These are phyloP conservation scores for Geotrichum bryndzae DNA, from an alignment of 1,139 yeast species.

Conservation along the genomic window DNA sequence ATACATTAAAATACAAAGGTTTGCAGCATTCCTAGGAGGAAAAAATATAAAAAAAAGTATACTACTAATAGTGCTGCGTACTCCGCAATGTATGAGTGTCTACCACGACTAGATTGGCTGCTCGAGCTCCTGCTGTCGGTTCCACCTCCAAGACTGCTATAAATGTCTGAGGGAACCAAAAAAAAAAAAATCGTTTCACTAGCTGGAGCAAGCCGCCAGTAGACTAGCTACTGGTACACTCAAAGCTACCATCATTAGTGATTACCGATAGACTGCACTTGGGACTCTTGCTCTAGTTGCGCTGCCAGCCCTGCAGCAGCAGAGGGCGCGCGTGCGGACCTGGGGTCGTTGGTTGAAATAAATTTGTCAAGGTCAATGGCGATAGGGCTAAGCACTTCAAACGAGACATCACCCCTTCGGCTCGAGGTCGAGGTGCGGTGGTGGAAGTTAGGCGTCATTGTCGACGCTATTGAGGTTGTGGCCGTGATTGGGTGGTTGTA, in stretches of 20 bases:
- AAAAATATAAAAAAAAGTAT: no score
- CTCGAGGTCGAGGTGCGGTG: background rate
- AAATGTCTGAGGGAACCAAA: background rate
- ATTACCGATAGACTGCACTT: no score
- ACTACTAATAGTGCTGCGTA: no score
- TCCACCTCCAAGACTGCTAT: background rate
- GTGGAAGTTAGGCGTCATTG: background rate
- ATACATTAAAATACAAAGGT: no score
- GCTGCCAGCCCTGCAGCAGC: background rate
- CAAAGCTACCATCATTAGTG: background rate
- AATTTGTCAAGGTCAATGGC: conserved; percentile 7
- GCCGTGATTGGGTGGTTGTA: background rate
- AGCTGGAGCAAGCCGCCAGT: background rate
- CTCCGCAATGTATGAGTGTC: no score
- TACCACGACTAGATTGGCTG: no score
- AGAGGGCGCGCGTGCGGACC: background rate
- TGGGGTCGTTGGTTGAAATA: conserved; percentile 1
- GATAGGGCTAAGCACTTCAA: conserved; percentile 10
- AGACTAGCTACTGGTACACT: background rate
- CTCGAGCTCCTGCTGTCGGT: no score
- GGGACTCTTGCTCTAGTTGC: no score
- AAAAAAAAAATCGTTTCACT: background rate
- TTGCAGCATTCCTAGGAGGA: no score
- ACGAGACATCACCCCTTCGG: background rate
- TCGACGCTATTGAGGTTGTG: background rate